A percentile compares a stretch with the other conserved stretches of the same genome.
Conservation (phyloP, 148 eudicot species). For the Amaranthus hypochondriacus region DNA sequence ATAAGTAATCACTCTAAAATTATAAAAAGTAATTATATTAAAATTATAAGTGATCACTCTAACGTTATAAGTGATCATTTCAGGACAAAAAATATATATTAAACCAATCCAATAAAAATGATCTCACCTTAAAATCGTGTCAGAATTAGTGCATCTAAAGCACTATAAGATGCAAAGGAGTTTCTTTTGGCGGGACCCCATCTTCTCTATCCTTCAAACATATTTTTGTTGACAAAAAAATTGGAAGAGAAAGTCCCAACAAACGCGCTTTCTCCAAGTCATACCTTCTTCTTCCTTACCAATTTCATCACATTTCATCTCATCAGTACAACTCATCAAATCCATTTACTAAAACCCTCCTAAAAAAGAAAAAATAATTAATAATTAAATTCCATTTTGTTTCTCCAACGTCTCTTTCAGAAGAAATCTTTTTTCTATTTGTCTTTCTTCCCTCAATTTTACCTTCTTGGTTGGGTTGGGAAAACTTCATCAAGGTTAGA, state of each 20-base stretch:
- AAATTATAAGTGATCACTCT: too few species aligned
- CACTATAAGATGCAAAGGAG: neutral
- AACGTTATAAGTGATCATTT: too few species aligned
- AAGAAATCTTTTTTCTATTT: neutral
- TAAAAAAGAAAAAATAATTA: neutral
- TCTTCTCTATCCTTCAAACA: neutral
- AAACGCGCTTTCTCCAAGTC: slow-evolving; percentile 27
- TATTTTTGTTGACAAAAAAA: too few species aligned
- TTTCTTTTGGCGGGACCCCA: slow-evolving; percentile 31
- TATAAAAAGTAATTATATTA: too few species aligned
- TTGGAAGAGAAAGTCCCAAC: slow-evolving; percentile 7
- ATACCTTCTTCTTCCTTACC: slow-evolving; percentile 7
- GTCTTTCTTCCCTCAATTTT: neutral
- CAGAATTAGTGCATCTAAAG: too few species aligned
- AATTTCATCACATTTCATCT: neutral
- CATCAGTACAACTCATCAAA: slow-evolving; percentile 6
- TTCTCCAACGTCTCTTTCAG: neutral
- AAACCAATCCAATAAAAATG: too few species aligned
- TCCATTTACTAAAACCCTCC: neutral
- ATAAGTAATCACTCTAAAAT: too few species aligned
- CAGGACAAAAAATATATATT: too few species aligned
- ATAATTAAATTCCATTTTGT: neutral
- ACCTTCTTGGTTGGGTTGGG: neutral
- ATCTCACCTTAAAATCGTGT: too few species aligned
- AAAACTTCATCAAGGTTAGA: slow-evolving; percentile 17